Evolutionary conservation across 2,329 filamentous ascomycete species (phyloP).

Genomic region (Verticillium albo-atrum): DNA sequence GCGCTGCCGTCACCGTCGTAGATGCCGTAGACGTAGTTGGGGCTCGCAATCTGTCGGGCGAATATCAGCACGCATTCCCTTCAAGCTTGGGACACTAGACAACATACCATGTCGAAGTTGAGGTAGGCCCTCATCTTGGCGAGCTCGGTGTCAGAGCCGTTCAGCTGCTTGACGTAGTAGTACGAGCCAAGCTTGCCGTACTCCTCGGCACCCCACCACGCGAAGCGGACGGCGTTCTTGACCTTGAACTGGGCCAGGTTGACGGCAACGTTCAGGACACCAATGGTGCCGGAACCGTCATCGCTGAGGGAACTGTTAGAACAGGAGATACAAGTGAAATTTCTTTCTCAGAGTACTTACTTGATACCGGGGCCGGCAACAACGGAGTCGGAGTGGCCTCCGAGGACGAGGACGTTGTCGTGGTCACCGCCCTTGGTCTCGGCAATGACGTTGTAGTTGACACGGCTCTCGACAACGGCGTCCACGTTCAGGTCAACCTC

Average conservation of each 20-base stretch:
- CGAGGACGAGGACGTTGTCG: constrained; percentile 42
- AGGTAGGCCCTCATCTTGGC: constrained; percentile 49
- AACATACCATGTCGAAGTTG: constrained; percentile 51
- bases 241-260: constrained; percentile 36
- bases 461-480: constrained; percentile 40
- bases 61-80: not conserved
- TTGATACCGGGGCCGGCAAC: constrained; percentile 55
- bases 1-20: constrained; percentile 59
- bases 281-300: constrained; percentile 51
- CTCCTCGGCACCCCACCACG: constrained; percentile 50
- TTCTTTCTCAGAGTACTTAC: constrained; percentile 15
- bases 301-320: constrained; percentile 28
- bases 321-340: no score
- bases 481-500: constrained; percentile 35
- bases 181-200: constrained; percentile 44
- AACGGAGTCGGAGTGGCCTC: constrained; percentile 44
- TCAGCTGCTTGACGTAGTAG: constrained; percentile 39
- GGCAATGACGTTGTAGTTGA: constrained; percentile 46
- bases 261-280: constrained; percentile 40
- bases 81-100: accelerated
- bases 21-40: constrained; percentile 47
- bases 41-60: constrained; percentile 32
- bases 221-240: constrained; percentile 46
- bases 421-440: constrained; percentile 44
- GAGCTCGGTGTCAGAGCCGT: constrained; percentile 37